Evolutionary conservation across 495 filamentous ascomycete species (phyloP).

Genomic region (Penicillium maclennaniae): DNA sequence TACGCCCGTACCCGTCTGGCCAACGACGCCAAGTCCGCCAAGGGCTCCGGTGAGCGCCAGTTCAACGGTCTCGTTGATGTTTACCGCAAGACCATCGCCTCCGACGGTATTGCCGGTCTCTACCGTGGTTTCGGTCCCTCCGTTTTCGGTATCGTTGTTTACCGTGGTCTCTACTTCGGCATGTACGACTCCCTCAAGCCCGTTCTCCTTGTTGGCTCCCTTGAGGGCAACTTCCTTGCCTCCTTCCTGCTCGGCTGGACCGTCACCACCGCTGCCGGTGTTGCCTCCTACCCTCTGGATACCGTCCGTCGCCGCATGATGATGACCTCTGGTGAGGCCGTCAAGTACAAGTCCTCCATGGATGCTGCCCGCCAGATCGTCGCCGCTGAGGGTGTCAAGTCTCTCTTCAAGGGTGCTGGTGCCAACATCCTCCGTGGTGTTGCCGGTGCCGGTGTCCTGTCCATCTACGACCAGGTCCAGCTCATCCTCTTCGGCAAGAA

Average conservation of each 20-base stretch:
- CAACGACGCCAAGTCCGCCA: slow-evolving; percentile 99
- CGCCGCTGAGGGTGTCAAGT: slow-evolving; percentile 92
- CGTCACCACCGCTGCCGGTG: slow-evolving; percentile 99
- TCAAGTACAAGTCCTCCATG: slow-evolving; percentile 96
- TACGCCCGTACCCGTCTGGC: slow-evolving; percentile 99
- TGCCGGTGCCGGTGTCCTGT: slow-evolving; percentile 99
- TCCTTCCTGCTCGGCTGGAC: slow-evolving; percentile 98
- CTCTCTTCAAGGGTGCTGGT: slow-evolving; percentile 99
- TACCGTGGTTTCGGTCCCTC: slow-evolving; percentile 99
- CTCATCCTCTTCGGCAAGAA: slow-evolving; percentile 98
- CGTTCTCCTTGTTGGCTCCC: slow-evolving; percentile 83
- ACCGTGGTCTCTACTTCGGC: slow-evolving; percentile 99
- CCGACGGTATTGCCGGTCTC: slow-evolving; percentile 97
- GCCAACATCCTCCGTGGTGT: slow-evolving; percentile 99
- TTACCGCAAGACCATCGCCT: slow-evolving; percentile 99
- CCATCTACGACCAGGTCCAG: slow-evolving; percentile 99
- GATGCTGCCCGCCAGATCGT: slow-evolving; percentile 95
- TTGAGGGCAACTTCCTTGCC: slow-evolving; percentile 97
- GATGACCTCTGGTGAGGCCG: slow-evolving; percentile 95
- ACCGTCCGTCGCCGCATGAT: slow-evolving; percentile 99
- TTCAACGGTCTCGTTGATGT: slow-evolving; percentile 99
- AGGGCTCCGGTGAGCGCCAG: slow-evolving; percentile 88
- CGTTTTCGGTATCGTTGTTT: slow-evolving; percentile 96
- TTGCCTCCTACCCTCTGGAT: slow-evolving; percentile 99
- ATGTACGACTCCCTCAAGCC: slow-evolving; percentile 99